Conservation (phyloP, 2,329 filamentous ascomycete genomes). For the Botrytis fabae region DNA sequence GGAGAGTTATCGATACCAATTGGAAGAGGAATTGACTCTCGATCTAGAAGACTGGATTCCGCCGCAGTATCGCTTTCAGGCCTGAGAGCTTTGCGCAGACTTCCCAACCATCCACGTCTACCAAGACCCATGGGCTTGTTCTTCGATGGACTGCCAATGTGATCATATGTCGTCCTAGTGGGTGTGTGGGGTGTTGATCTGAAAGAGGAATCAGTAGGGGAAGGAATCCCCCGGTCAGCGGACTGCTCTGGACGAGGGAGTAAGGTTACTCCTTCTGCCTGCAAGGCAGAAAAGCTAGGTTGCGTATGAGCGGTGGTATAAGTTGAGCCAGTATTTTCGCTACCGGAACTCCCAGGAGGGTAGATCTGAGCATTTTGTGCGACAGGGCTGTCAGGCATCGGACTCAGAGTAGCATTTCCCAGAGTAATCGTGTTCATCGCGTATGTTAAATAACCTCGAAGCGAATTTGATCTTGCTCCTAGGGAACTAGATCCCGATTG, state of each 20-base stretch:
- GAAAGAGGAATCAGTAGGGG: background rate
- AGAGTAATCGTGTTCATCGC: constrained; percentile 37
- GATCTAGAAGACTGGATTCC: constrained; percentile 7
- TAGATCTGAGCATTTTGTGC: constrained; percentile 13
- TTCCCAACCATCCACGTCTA: constrained; percentile 60
- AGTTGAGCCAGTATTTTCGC: constrained; percentile 27
- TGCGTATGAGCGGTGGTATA: constrained; percentile 40
- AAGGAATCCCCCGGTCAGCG: background rate
- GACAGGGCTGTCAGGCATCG: constrained; percentile 30
- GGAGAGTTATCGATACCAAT: constrained; percentile 26
- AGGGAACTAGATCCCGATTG: constrained; percentile 38
- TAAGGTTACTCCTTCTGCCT: constrained; percentile 37
- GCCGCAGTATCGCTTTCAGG: constrained; percentile 6
- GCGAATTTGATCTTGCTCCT: constrained; percentile 36
- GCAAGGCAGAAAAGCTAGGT: constrained; percentile 36
- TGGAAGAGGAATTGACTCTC: constrained; percentile 34
- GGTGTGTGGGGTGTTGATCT: constrained; percentile 28
- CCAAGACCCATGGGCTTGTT: constrained; percentile 45
- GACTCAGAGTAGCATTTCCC: constrained; percentile 26
- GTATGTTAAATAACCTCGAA: constrained; percentile 37
- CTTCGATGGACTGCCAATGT: constrained; percentile 57
- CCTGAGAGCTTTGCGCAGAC: constrained; percentile 49
- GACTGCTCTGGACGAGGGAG: constrained; percentile 34
- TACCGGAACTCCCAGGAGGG: constrained; percentile 34
- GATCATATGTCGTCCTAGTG: constrained; percentile 25